These are phyloP conservation scores for Scenedesmus sp. DNA, from an alignment of 163 green algal genomes.

Conservation along the genomic window DNA sequence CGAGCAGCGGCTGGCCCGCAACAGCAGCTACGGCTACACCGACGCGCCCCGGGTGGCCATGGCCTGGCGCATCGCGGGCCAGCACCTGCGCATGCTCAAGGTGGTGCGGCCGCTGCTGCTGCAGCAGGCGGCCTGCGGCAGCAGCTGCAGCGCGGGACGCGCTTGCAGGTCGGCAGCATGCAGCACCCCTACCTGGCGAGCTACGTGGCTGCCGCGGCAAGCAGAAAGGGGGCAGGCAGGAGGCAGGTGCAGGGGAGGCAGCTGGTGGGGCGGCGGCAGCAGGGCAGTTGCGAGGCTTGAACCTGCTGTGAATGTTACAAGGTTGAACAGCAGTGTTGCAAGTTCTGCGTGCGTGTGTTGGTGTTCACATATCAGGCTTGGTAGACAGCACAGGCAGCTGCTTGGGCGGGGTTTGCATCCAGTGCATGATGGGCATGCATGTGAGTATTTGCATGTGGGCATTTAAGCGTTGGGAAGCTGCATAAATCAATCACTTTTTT, in stretches of 20 bases:
- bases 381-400: no score
- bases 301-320: neutral
- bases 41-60: conserved; percentile 23
- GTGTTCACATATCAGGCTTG: no score
- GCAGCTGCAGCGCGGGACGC: neutral
- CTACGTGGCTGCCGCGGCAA: neutral
- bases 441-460: no score
- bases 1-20: neutral
- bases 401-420: no score
- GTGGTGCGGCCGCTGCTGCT: neutral
- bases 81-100: conserved; percentile 26
- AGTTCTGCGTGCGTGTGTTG: no score
- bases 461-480: no score
- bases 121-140: neutral
- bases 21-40: neutral
- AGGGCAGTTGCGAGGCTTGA: neutral
- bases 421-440: no score
- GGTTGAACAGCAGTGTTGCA: no score
- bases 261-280: neutral
- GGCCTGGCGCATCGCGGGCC: conserved; percentile 30
- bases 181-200: conserved; percentile 12
- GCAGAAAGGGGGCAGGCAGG: neutral
- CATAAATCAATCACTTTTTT: no score
- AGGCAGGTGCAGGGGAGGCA: neutral
- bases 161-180: conserved; percentile 10